A percentile compares a stretch with the other conserved stretches of the same genome.
Conservation (phyloP, 495 filamentous ascomycete genomes). For the Xylaria telfairii region DNA sequence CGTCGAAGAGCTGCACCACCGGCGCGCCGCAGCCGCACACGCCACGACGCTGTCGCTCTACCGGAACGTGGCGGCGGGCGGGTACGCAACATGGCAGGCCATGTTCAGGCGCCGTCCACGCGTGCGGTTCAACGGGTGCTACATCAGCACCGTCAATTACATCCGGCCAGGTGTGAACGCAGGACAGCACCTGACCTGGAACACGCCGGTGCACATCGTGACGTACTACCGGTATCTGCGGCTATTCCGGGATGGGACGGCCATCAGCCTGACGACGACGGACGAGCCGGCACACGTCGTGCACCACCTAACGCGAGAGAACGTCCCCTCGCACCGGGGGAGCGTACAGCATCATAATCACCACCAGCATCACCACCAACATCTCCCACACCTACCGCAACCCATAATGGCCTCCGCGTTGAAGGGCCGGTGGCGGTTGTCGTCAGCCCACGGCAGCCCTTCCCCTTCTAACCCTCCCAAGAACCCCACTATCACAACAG, state of each 20-base stretch:
- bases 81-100: conserved; percentile 57
- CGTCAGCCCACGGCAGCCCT: conserved; percentile 31
- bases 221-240: conserved; percentile 97
- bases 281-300: conserved; percentile 85
- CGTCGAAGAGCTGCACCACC: conserved; percentile 34
- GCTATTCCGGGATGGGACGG: conserved; percentile 89
- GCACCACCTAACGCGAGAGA: conserved; percentile 63
- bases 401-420: conserved; percentile 42
- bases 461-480: conserved; percentile 5
- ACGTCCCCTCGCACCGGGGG: conserved; percentile 36
- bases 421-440: conserved; percentile 49
- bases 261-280: conserved; percentile 77
- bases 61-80: conserved; percentile 37
- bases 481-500: neutral
- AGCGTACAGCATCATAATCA: conserved; percentile 3
- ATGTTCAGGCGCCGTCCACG: conserved; percentile 86
- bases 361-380: conserved; percentile 25
- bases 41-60: conserved; percentile 49
- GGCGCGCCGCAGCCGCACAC: conserved; percentile 37
- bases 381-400: conserved; percentile 48
- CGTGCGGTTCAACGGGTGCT: conserved; percentile 90
- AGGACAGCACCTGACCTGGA: conserved; percentile 67
- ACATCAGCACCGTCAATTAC: conserved; percentile 97
- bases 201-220: conserved; percentile 89
- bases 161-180: conserved; percentile 73